phyloP scores from a whole-genome alignment of 2,329 filamentous ascomycete species.

The Exophiala calicioides region DNA sequence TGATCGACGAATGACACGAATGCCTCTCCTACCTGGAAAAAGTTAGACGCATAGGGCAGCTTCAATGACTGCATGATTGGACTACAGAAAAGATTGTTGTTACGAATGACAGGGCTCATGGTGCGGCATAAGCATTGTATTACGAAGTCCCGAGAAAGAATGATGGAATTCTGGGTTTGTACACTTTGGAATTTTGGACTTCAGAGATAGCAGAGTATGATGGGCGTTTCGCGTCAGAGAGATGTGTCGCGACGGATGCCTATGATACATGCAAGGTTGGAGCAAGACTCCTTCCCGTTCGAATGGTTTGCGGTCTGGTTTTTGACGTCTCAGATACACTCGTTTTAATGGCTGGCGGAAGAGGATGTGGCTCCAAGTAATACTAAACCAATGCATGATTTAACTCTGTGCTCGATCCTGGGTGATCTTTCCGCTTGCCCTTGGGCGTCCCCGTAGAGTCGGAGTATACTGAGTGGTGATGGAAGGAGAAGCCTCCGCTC shows the following conservation, averaged over 20 bases:
- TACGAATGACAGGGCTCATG: constrained; percentile 27
- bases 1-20: constrained; percentile 33
- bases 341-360: constrained; percentile 25
- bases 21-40: constrained; percentile 25
- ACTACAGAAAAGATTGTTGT: constrained; percentile 31
- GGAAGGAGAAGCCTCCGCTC: no score
- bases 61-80: constrained; percentile 33
- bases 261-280: constrained; percentile 8
- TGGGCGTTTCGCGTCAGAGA: constrained; percentile 13
- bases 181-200: constrained; percentile 22
- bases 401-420: no score
- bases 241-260: constrained; percentile 8
- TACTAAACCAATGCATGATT: neutral
- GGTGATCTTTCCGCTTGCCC: no score
- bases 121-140: constrained; percentile 29
- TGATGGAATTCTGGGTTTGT: constrained; percentile 25
- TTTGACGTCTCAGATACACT: constrained; percentile 25
- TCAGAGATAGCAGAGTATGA: constrained; percentile 14
- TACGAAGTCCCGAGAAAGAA: constrained; percentile 24
- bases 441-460: no score
- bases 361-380: constrained; percentile 10
- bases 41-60: constrained; percentile 35
- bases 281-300: constrained; percentile 16
- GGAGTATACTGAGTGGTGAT: no score
- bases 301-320: constrained; percentile 10